These are phyloP conservation scores for Colletotrichum sp. DNA, from an alignment of 2,329 filamentous ascomycete species.

Conservation along the genomic window DNA sequence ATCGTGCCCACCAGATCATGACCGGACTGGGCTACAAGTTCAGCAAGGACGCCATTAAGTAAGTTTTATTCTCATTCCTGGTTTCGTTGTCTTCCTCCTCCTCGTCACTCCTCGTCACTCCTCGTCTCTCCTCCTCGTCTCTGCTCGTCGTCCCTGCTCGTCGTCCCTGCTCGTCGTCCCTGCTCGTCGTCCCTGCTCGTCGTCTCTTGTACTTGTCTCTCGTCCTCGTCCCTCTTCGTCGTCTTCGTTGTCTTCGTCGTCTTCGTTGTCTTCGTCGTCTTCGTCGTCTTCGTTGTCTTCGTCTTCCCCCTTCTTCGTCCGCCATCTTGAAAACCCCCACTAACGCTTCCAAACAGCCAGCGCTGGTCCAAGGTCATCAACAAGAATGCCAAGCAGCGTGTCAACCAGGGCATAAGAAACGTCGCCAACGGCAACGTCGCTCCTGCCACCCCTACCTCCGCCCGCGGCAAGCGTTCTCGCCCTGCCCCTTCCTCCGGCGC, in stretches of 20 bases:
- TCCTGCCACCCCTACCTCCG: not conserved
- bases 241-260: not conserved
- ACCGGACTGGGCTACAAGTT: conserved; percentile 36
- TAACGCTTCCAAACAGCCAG: conserved; percentile 30
- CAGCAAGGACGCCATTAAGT: conserved; percentile 44
- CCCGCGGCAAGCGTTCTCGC: conserved; percentile 1
- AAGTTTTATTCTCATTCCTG: conserved; percentile 18
- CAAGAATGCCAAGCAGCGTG: conserved; percentile 35
- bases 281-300: not conserved
- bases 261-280: not conserved
- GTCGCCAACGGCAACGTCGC: not conserved
- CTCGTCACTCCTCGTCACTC: not conserved
- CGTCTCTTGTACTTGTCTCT: too few relatives aligned
- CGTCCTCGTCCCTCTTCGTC: too few relatives aligned
- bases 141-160: fast-evolving
- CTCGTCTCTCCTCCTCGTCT: not conserved
- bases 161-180: not conserved
- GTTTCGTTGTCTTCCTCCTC: not conserved
- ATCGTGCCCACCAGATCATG: conserved; percentile 35
- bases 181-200: not conserved
- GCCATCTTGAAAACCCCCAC: not conserved
- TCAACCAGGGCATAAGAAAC: not conserved
- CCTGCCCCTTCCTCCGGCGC: not conserved
- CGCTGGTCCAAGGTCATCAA: conserved; percentile 43
- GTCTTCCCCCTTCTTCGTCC: not conserved